Evolutionary conservation across 306 rosid species (phyloP), one percentile per base, ranked within the genome.

Genomic region (Gastrolobium villosum): DNA sequence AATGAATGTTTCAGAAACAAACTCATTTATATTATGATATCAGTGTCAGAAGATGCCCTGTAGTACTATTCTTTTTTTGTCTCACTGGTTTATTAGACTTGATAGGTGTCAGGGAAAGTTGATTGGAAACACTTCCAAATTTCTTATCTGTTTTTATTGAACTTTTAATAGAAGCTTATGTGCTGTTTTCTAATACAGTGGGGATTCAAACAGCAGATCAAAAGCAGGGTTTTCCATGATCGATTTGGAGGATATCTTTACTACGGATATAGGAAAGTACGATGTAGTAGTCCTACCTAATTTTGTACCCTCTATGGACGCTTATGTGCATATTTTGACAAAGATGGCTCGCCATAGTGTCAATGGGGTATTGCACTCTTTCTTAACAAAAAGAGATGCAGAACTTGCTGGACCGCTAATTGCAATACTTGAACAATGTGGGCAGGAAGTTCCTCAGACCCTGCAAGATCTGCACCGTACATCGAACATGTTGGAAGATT

Each of bases 291-390:
- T 89, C 46, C 78, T 89, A 7, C 90, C 90, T 4, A 78, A 59
- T 76, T 86, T 82, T 70, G 83, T 76, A 32, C 86, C 86, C 34
- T 73, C 91, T 9, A 77, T 89, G 2, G 81, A 83, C 28, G 78
- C 72, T 54, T 90, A 88, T 4, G 52, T 75, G 46, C 85, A 82
- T 20, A 71, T 89, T 72, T 87, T 86, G 81, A 77, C 90, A 5
- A 85, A 72, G 44, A 89, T 91, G 94, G 94, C 92, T 10, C 88
- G 89, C 32, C 78, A 82, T 53, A 80, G 90, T 8, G 86, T 79
- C 65, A 81, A 87, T 8, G 94, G 94, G 2, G 82, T 81, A 44
- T 71, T 90, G 91, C 85, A 82, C 74, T 78, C 82, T 86, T 87
- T 87, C 83, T 66, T 93, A 48, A 83, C 88, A 9, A 48, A 82